Percentiles rank a stretch among this genome's conserved stretches.
Evolutionary conservation across 306 rosid species (phyloP).

Genomic region (Begonia loranthoides): DNA sequence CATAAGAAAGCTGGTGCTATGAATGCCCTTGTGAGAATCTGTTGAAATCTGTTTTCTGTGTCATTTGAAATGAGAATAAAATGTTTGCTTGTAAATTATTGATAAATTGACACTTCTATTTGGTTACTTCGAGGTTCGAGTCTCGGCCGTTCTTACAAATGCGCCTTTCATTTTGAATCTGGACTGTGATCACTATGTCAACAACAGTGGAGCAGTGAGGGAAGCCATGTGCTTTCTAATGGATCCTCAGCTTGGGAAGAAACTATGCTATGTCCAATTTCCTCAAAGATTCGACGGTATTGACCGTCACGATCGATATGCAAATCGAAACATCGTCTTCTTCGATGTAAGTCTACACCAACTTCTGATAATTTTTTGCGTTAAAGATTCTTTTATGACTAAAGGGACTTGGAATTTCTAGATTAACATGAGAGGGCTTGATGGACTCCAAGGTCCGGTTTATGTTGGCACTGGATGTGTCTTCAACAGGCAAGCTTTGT

Average conservation of each 20-base stretch:
- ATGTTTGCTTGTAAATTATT: too few relatives aligned
- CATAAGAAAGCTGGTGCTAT: slow-evolving; percentile 91
- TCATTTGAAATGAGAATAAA: too few relatives aligned
- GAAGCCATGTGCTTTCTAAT: slow-evolving; percentile 96
- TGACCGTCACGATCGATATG: slow-evolving; percentile 68
- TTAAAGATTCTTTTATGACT: slow-evolving; percentile 1
- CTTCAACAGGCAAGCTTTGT: slow-evolving; percentile 80
- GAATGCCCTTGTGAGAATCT: slow-evolving; percentile 72
- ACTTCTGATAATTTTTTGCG: slow-evolving; percentile 1
- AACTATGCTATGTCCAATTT: slow-evolving; percentile 75
- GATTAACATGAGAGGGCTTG: slow-evolving; percentile 96
- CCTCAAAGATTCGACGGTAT: slow-evolving; percentile 85
- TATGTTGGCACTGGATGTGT: slow-evolving; percentile 94
- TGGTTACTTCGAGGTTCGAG: slow-evolving; percentile 47
- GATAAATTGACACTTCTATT: too few relatives aligned
- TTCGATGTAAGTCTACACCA: slow-evolving; percentile 51
- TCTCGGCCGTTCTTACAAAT: slow-evolving; percentile 88
- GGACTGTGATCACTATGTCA: slow-evolving; percentile 97
- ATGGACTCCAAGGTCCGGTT: slow-evolving; percentile 95
- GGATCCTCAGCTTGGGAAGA: slow-evolving; percentile 81
- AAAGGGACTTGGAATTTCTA: slow-evolving; percentile 6
- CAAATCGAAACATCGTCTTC: slow-evolving; percentile 63
- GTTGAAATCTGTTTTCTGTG: too few relatives aligned
- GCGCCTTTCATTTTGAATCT: slow-evolving; percentile 91
- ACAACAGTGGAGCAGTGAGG: slow-evolving; percentile 76